Evolutionary conservation across 441 rosid species (phyloP).

Genomic region (Gossypium lobatum): DNA sequence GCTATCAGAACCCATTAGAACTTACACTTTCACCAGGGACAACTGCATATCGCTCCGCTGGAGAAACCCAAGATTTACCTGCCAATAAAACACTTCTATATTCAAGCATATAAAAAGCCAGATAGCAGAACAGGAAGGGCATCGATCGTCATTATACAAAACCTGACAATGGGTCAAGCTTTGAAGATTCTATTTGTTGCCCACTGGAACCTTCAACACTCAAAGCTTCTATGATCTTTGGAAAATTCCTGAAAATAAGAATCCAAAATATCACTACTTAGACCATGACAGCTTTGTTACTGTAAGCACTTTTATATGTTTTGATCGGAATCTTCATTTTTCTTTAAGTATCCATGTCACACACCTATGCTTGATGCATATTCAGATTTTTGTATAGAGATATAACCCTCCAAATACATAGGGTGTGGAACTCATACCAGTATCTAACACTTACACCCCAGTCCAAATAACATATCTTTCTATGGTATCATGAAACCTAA

Average conservation of each 20-base stretch:
- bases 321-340: no score
- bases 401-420: background rate
- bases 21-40: conserved; percentile 89
- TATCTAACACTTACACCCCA: background rate
- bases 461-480: background rate
- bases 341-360: no score
- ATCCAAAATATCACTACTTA: background rate
- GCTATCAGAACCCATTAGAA: background rate
- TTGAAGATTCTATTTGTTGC: conserved; percentile 64
- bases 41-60: conserved; percentile 83
- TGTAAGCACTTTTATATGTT: no score
- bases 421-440: background rate
- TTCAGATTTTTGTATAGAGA: no score
- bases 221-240: conserved; percentile 65
- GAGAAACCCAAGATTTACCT: conserved; percentile 90
- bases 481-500: background rate
- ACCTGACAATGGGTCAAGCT: conserved; percentile 70
- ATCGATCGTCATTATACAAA: background rate
- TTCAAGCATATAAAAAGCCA: background rate
- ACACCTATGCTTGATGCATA: no score
- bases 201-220: conserved; percentile 84
- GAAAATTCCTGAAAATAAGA: conserved; percentile 49
- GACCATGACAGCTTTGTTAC: background rate
- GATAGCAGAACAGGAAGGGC: background rate
- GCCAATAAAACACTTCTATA: conserved; percentile 15